Conservation (phyloP, 2,329 filamentous ascomycete genomes). For the Fusarium stilboides region DNA sequence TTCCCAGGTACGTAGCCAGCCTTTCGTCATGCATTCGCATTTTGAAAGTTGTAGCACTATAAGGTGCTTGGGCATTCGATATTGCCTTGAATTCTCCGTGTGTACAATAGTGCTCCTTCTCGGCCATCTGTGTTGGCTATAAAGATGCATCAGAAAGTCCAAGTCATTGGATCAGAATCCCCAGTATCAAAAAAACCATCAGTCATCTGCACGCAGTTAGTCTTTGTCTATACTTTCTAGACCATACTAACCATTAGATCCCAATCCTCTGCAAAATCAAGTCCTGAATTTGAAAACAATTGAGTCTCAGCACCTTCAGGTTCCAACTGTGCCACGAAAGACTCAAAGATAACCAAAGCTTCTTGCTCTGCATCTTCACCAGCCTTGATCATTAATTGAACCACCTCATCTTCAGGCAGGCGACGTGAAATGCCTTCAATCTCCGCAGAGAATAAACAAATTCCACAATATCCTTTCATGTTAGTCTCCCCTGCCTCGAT, state of each 20-base stretch:
- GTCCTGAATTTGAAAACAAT: background rate
- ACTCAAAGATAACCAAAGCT: slow-evolving; percentile 55
- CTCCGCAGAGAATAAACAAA: slow-evolving; percentile 52
- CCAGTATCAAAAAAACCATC: slow-evolving; percentile 27
- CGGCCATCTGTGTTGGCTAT: too few species aligned
- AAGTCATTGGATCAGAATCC: slow-evolving; percentile 12
- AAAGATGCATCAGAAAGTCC: slow-evolving; percentile 17
- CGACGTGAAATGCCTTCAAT: slow-evolving; percentile 60
- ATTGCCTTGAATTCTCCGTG: too few species aligned
- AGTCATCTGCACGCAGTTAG: slow-evolving; percentile 16
- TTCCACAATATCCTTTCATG: slow-evolving; percentile 66
- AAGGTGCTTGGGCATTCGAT: too few species aligned
- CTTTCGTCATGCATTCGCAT: too few species aligned
- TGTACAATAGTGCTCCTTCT: too few species aligned
- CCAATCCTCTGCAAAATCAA: slow-evolving; percentile 44
- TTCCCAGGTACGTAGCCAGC: too few species aligned
- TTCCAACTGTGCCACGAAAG: slow-evolving; percentile 43
- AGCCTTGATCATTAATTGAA: slow-evolving; percentile 54
- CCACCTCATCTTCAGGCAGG: slow-evolving; percentile 53
- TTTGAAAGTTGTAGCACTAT: too few species aligned
- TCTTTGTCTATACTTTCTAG: accelerated
- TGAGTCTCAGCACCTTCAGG: slow-evolving; percentile 1
- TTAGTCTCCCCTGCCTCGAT: slow-evolving; percentile 69
- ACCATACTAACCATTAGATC: slow-evolving; percentile 44
- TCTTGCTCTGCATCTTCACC: slow-evolving; percentile 56